Conservation (phyloP, 2,329 filamentous ascomycete genomes). For the Zymoseptoria passerinii region DNA sequence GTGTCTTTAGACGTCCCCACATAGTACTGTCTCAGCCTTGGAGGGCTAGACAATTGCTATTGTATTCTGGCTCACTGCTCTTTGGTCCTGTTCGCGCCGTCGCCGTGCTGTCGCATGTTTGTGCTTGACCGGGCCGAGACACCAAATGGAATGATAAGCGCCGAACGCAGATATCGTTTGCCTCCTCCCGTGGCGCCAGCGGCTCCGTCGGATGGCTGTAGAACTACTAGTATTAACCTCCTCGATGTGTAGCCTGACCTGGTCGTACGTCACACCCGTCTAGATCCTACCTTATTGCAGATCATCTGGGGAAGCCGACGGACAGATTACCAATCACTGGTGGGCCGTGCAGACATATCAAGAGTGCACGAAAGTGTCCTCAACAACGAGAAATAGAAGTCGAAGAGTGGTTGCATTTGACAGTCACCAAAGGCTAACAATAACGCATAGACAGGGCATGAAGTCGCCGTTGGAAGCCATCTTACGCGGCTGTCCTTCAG, state of each 20-base stretch:
- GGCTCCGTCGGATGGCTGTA: neutral
- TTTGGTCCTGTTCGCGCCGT: neutral
- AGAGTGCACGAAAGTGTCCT: too few relatives aligned
- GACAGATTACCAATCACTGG: neutral
- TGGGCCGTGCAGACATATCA: too few relatives aligned
- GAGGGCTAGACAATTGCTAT: neutral
- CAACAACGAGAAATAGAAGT: too few relatives aligned
- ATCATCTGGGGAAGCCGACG: neutral
- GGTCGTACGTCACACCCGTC: neutral
- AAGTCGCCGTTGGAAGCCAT: neutral
- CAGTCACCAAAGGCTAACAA: too few relatives aligned
- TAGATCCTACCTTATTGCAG: neutral
- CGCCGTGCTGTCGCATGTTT: neutral
- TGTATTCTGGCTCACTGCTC: neutral
- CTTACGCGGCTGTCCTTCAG: neutral
- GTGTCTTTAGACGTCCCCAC: slow-evolving; percentile 49
- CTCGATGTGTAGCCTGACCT: neutral
- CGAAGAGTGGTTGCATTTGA: too few relatives aligned
- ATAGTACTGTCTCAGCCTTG: slow-evolving; percentile 24
- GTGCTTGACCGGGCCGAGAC: neutral
- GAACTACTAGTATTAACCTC: neutral
- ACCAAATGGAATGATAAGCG: neutral
- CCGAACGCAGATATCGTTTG: neutral
- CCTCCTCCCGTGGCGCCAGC: neutral
- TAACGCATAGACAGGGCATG: too few relatives aligned